Evolutionary conservation across 371 early-diverging fungal genomes (phyloP), one percentile per base, ranked within the genome.

Genomic region (Saksenaea vasiformis): DNA sequence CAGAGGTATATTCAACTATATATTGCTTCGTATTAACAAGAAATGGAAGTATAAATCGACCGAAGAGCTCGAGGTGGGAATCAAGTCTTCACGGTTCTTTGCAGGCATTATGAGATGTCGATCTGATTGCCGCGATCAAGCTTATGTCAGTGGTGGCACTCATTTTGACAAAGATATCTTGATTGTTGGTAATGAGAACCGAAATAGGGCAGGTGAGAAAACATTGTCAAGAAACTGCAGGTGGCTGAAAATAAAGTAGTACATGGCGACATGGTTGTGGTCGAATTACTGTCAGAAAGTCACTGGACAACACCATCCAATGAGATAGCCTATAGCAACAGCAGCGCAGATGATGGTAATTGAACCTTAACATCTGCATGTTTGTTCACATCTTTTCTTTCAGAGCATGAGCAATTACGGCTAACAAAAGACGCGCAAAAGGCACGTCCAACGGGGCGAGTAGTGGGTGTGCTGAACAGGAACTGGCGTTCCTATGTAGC

Each of bases 401-500:
- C 44, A 58, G 58, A 60, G 28, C 51, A 65, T 19, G 70, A 73
- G 39, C 55, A 59, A 35, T 55, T 56, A 44, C 53, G 59, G 22
- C 19, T 38, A n/a, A 34, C 62, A 4, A 61, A 38, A 15, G 54
- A 51, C 43, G 36, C 54, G 19, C 43, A 60, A 36, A 22, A 38
- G 27, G 60, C 41, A 19, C 31, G 56, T 58, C 87, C 92, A 26
- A 84, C 87, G 26, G 93, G 86, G 14, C 71, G 82, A 27, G 90
- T 97, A 0, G 91, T 97, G 5, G 95, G 93, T 14, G 84, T 96
- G 34, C 76, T 91, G 37, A 91, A 94, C 60, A 85, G 95, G 31
- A 92, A 90, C 66, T 97, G 96, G 95, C 82, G 95, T 43, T 90
- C 93, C 10, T 93, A 87, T 70, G 95, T 95, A 15, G 96, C 96